Evolutionary conservation across 140 eudicot species (phyloP).

Genomic region (Stevia rebaudiana): DNA sequence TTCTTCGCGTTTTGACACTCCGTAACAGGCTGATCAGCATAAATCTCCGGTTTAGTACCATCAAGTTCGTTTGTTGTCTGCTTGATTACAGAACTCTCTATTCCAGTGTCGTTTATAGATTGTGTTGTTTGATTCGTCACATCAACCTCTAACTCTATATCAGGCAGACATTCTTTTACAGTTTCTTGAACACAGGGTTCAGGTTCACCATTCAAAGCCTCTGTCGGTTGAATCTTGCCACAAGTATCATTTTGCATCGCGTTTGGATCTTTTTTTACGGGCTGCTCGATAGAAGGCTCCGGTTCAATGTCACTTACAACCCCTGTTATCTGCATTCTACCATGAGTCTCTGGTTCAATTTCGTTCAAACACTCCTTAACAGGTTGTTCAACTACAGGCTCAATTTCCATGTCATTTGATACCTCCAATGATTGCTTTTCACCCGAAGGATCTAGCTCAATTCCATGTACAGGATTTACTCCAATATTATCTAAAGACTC

Average conservation of each 20-base stretch:
- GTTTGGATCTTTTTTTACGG: slow-evolving; percentile 18
- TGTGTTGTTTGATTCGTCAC: slow-evolving; percentile 19
- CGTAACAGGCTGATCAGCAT: slow-evolving; percentile 15
- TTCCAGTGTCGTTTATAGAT: slow-evolving; percentile 17
- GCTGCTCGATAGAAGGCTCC: slow-evolving; percentile 11
- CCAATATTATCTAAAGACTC: slow-evolving; percentile 16
- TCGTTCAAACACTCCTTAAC: slow-evolving; percentile 25
- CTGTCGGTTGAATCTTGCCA: slow-evolving; percentile 29
- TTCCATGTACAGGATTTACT: slow-evolving; percentile 2
- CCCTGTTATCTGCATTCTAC: slow-evolving; percentile 12
- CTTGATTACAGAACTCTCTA: slow-evolving; percentile 23
- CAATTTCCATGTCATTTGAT: slow-evolving; percentile 22
- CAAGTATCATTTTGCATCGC: slow-evolving; percentile 24
- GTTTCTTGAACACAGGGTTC: slow-evolving; percentile 21
- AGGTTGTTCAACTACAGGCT: slow-evolving; percentile 25
- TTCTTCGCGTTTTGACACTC: slow-evolving; percentile 24
- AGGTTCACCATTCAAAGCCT: slow-evolving; percentile 38
- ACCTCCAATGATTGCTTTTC: slow-evolving; percentile 16
- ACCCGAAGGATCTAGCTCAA: slow-evolving; percentile 19
- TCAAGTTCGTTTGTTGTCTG: slow-evolving; percentile 15
- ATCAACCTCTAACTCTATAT: slow-evolving; percentile 11
- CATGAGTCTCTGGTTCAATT: slow-evolving; percentile 10
- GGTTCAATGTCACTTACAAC: slow-evolving; percentile 21
- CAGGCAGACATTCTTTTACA: slow-evolving; percentile 17
- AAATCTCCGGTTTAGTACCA: slow-evolving; percentile 19